Evolutionary conservation across 495 filamentous ascomycete species (phyloP).

Genomic region (Tuber indicum): DNA sequence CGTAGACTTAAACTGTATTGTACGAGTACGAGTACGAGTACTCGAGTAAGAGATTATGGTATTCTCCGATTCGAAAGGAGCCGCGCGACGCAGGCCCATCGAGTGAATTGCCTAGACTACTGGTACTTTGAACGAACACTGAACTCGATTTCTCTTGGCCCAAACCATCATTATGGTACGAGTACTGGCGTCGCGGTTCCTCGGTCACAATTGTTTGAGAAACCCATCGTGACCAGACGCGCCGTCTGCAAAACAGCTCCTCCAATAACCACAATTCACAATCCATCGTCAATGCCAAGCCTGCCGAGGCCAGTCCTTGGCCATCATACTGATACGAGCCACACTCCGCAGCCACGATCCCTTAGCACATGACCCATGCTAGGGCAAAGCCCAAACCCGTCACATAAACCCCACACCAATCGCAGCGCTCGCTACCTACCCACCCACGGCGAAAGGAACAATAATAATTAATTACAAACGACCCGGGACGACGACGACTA

Average conservation of each 20-base stretch:
- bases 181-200: too few relatives aligned
- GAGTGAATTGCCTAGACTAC: too few relatives aligned
- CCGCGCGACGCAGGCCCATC: too few relatives aligned
- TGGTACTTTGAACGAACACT: too few relatives aligned
- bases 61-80: background rate
- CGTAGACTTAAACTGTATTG: too few relatives aligned
- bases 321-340: background rate
- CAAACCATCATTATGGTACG: too few relatives aligned
- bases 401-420: constrained; percentile 19
- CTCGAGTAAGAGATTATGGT: too few relatives aligned
- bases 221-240: background rate
- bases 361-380: background rate
- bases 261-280: background rate
- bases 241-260: too few relatives aligned
- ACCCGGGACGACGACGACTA: constrained; percentile 16
- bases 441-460: background rate
- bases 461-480: background rate
- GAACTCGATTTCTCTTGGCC: too few relatives aligned
- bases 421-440: constrained; percentile 22
- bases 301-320: background rate
- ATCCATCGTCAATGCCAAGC: background rate
- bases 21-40: too few relatives aligned
- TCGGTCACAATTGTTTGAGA: too few relatives aligned
- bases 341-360: background rate
- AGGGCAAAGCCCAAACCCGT: constrained; percentile 28